Conservation (phyloP, 2,329 filamentous ascomycete genomes). For the Chaetothyriales sp. region DNA sequence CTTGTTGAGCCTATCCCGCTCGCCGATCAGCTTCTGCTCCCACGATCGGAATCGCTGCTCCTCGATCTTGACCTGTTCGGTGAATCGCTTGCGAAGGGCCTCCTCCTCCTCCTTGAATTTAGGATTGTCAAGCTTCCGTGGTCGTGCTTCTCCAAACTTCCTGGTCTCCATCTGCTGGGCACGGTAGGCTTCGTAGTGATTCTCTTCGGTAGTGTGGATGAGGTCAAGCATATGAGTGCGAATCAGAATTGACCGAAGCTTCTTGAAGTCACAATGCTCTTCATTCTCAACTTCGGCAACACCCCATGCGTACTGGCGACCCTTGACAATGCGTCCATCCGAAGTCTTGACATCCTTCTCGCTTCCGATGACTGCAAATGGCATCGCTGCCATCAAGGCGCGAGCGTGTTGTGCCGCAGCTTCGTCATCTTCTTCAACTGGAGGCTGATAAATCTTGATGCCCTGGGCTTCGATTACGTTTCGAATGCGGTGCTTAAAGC, state of each 20-base stretch:
- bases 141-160: constrained; percentile 95
- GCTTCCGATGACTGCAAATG: constrained; percentile 94
- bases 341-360: constrained; percentile 98
- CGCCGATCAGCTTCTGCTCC: constrained; percentile 99
- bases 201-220: constrained; percentile 98
- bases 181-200: constrained; percentile 98
- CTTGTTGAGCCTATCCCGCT: constrained; percentile 98
- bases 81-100: constrained; percentile 94
- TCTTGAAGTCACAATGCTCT: constrained; percentile 99
- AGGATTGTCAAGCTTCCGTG: constrained; percentile 96
- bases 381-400: constrained; percentile 90
- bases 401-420: constrained; percentile 88
- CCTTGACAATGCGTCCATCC: constrained; percentile 95
- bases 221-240: constrained; percentile 99
- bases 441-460: constrained; percentile 99
- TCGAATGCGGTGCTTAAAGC: constrained; percentile 90
- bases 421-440: constrained; percentile 95
- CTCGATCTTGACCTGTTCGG: constrained; percentile 99
- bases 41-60: constrained; percentile 98
- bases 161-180: constrained; percentile 99
- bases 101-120: constrained; percentile 99
- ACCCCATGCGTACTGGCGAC: constrained; percentile 97
- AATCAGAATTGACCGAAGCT: constrained; percentile 95
- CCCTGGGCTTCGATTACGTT: constrained; percentile 94
- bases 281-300: constrained; percentile 99